phyloP scores from a whole-genome alignment of 1,284 basidiomycete species.

The Ustilago hordei region DNA sequence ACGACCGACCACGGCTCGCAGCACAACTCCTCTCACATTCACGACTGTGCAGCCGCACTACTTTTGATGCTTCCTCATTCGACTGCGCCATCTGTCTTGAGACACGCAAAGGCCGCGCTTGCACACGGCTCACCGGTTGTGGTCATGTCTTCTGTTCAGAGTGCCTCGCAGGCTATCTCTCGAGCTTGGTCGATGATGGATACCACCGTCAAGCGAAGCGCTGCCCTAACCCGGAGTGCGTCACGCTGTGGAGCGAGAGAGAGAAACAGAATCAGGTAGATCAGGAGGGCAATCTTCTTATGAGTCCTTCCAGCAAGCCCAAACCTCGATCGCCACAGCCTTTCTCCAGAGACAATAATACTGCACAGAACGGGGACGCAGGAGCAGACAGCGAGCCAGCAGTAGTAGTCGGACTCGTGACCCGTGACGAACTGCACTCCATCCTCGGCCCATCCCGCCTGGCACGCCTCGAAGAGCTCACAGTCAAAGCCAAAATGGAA shows the following conservation, averaged over 20 bases:
- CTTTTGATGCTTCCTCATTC: constrained; percentile 45
- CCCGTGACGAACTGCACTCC: constrained; percentile 25
- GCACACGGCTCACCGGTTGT: constrained; percentile 37
- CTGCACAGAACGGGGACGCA: background rate
- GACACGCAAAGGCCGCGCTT: constrained; percentile 44
- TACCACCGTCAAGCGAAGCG: constrained; percentile 45
- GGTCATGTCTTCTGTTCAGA: constrained; percentile 55
- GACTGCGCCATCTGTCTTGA: constrained; percentile 57
- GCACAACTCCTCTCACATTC: constrained; percentile 37
- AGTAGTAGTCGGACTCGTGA: constrained; percentile 24
- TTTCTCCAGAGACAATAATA: background rate
- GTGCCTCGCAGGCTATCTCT: constrained; percentile 45
- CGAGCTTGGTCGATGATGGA: constrained; percentile 48
- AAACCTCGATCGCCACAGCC: background rate
- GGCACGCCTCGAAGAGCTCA: constrained; percentile 33
- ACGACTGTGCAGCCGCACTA: constrained; percentile 35
- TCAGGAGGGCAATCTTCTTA: constrained; percentile 38
- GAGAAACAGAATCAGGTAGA: constrained; percentile 48
- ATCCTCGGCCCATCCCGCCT: constrained; percentile 32
- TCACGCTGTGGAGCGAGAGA: constrained; percentile 35
- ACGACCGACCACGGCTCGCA: constrained; percentile 24
- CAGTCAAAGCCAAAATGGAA: constrained; percentile 45
- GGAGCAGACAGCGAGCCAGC: background rate
- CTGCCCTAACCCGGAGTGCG: constrained; percentile 55
- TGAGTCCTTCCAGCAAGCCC: background rate